phyloP scores from a whole-genome alignment of 495 filamentous ascomycete species.

The Cercophora sp. region DNA sequence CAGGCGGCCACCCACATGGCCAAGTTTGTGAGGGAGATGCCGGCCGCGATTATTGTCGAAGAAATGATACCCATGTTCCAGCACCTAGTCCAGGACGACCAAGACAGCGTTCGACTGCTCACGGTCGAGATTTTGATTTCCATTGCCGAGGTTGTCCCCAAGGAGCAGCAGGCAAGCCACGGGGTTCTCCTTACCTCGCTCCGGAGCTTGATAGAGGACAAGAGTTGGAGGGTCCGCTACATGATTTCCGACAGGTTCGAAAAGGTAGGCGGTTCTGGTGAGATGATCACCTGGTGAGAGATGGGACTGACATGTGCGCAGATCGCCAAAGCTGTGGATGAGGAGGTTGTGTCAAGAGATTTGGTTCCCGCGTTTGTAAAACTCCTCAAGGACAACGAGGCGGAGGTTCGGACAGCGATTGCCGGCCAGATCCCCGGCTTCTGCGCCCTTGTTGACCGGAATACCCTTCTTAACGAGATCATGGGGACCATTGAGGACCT shows the following conservation, averaged over 20 bases:
- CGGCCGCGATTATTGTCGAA: constrained; percentile 81
- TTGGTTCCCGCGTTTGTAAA: constrained; percentile 96
- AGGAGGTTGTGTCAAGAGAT: constrained; percentile 91
- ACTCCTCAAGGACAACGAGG: constrained; percentile 93
- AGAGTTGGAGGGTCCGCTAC: constrained; percentile 97
- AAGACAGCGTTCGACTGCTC: constrained; percentile 92
- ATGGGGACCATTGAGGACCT: constrained; percentile 96
- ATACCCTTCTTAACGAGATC: constrained; percentile 88
- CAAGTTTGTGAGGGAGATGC: constrained; percentile 97
- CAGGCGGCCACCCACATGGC: constrained; percentile 93
- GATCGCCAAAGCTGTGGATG: constrained; percentile 97
- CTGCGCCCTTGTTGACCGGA: constrained; percentile 79
- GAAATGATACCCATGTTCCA: constrained; percentile 99
- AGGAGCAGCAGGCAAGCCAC: constrained; percentile 95
- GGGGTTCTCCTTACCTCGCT: constrained; percentile 86
- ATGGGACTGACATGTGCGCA: constrained; percentile 31
- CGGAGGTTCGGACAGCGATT: constrained; percentile 95
- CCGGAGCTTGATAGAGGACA: constrained; percentile 91
- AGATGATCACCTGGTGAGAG: background rate
- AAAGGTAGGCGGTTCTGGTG: too few relatives aligned
- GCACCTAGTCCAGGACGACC: constrained; percentile 90
- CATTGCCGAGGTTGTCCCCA: constrained; percentile 94
- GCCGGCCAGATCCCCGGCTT: constrained; percentile 98
- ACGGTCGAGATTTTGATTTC: constrained; percentile 96
- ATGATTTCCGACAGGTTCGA: constrained; percentile 99